Base-by-base conservation (phyloP, 2,329 filamentous ascomycete species). In the Colletotrichum simmondsii region DNA sequence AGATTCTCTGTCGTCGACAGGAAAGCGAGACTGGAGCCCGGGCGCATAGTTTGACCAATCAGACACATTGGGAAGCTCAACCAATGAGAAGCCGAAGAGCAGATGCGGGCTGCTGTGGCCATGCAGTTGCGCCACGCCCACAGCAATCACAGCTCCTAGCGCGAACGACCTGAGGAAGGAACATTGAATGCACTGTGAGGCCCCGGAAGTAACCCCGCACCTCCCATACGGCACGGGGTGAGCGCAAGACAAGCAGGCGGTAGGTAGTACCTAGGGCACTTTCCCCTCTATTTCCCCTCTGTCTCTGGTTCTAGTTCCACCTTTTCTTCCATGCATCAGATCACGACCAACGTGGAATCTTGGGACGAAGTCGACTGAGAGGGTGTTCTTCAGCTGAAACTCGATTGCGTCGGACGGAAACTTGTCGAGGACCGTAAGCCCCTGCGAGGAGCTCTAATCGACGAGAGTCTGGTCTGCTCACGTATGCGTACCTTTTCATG, bases 121-220 rank as follows among this genome's bases (percentile, higher is more conserved):
- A 57, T 52, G 30, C 52, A 64, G 26, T 69, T 69, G 35, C 62
- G 53, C 67, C 63, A 65, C 35, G 8, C 14, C 37, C 53, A 42
- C 26, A 42, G 14, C 37, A 24, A 53, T 26, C 60, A 35, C 49
- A 65, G 62, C 37, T 62, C 57, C 64, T 24, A 46, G 26, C 68
- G 56, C 68, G 46, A 71, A 56, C 56, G 22, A 30, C 52, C 32
- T 35, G 32, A 42, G 37, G 37, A 42, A 42, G 37, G 37, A 42
- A 42, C 37, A 42, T 42, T 42, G 5, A 46, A 32, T 30, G 46
- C 32, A 65, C 30, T 56, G 35, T 58, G 16, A 46, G n/a, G n/a
- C 68, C 64, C 63, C 32, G 12, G 58, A 62, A 58, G 58, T 37
- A 64, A 65, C 69, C 69, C 65, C 65, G 65, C 58, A 62, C 58